Evolutionary conservation across 768 basidiomycete genomes (phyloP).

Genomic region (Exidia glandulosa): DNA sequence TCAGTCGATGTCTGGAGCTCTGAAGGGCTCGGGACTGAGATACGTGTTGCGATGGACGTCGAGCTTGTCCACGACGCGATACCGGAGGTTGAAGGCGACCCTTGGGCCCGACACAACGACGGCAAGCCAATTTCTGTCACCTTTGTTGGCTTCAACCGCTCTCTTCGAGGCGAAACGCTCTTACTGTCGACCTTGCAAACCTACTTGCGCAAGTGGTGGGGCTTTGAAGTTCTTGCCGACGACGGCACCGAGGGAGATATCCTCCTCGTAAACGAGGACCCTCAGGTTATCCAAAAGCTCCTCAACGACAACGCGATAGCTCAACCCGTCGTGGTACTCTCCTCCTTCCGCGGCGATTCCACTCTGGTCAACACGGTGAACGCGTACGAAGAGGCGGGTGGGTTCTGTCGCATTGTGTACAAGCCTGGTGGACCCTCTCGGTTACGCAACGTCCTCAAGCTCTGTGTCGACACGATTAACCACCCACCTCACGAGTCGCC

Average conservation of each 20-base stretch:
- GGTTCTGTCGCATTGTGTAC: slow-evolving; percentile 79
- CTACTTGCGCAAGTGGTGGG: slow-evolving; percentile 74
- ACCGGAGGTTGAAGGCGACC: slow-evolving; percentile 30
- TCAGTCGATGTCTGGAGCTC: slow-evolving; percentile 92
- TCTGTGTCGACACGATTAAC: slow-evolving; percentile 45
- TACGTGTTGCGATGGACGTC: slow-evolving; percentile 74
- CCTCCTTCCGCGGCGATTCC: slow-evolving; percentile 57
- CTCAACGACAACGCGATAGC: slow-evolving; percentile 43
- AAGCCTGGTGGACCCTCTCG: slow-evolving; percentile 82
- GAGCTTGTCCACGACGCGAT: slow-evolving; percentile 33
- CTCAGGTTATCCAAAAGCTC: slow-evolving; percentile 42
- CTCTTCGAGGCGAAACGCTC: slow-evolving; percentile 56
- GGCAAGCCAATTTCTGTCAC: slow-evolving; percentile 42
- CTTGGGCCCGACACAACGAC: slow-evolving; percentile 33
- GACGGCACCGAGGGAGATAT: slow-evolving; percentile 49
- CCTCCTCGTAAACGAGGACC: slow-evolving; percentile 72
- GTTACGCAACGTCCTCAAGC: slow-evolving; percentile 53
- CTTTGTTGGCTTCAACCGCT: slow-evolving; percentile 58
- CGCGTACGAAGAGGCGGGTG: slow-evolving; percentile 70
- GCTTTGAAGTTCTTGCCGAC: slow-evolving; percentile 37
- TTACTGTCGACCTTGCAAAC: slow-evolving; percentile 47
- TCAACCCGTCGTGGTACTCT: slow-evolving; percentile 67
- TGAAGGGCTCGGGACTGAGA: slow-evolving; percentile 84
- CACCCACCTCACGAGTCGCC: slow-evolving; percentile 24
- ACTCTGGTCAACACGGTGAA: slow-evolving; percentile 48